Evolutionary conservation across 768 basidiomycete species (phyloP), one percentile per base, ranked within the genome.

Genomic region (Coprinopsis strossmayeri): DNA sequence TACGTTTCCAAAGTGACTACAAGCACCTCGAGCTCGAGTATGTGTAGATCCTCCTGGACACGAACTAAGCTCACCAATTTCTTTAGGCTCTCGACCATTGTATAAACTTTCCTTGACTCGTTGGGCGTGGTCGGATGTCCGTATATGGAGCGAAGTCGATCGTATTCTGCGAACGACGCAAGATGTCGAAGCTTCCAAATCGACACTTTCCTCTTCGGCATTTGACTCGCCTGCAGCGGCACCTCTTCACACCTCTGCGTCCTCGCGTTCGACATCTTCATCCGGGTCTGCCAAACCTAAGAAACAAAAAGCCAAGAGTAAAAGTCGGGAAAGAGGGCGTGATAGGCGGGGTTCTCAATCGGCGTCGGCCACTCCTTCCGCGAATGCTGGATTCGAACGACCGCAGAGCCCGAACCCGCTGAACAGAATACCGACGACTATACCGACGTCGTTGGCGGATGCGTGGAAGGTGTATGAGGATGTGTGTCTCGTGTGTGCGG

Each of bases 401-500:
- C 15, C 40, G 9, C 23, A 42, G 46, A 26, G 10, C 12, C 45
- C 13, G n/a, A 23, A 28, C 27, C 39, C 11, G n/a, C 20, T 9
- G 27, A 12, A 17, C 27, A 27, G 40, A 45, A n/a, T 32, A 5
- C 28, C 43, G 15, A 23, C 41, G 18, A 9, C 40, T 25, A 45
- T 45, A 11, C 43, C 43, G 25, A 45, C 43, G 25, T 28, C 34
- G 21, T 25, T 85, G 84, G 73, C 79, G 12, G 89, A 90, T 53
- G 76, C 77, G 5, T 90, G 87, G 87, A 77, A 79, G 21, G 70
- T 91, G 11, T 92, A 91, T 56, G 89, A 92, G 64, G 90, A 91
- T 51, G 83, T 85, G 18, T 91, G 90, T 53, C 69, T 90, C 34
- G 70, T 89, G 38, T 91, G 89, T 57, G 89, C 87, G 0, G 80